Evolutionary conservation across 495 filamentous ascomycete species (phyloP).

Genomic region (Penicillium odoratum): DNA sequence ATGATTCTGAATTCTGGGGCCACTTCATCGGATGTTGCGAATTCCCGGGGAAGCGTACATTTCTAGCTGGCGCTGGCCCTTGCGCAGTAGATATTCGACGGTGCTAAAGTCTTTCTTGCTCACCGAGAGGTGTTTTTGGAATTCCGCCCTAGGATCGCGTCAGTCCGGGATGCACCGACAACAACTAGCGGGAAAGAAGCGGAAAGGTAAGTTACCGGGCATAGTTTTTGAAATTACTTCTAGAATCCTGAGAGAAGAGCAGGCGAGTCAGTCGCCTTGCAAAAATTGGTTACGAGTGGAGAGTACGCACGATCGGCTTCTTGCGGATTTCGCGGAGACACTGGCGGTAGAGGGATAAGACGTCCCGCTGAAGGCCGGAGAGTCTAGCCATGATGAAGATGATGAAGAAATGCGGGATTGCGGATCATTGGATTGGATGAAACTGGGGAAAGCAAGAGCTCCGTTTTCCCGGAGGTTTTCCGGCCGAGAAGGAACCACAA

Average conservation of each 20-base stretch:
- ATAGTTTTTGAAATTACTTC: slow-evolving; percentile 55
- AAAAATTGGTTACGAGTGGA: background rate
- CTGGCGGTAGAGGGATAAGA: slow-evolving; percentile 80
- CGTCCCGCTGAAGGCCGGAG: slow-evolving; percentile 89
- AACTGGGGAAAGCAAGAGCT: slow-evolving; percentile 9
- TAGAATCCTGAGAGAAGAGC: slow-evolving; percentile 40
- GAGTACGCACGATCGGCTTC: slow-evolving; percentile 69
- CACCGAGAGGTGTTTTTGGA: slow-evolving; percentile 65
- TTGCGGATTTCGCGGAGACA: slow-evolving; percentile 78
- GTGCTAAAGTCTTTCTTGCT: slow-evolving; percentile 87
- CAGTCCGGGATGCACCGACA: slow-evolving; percentile 15
- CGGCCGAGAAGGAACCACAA: slow-evolving; percentile 21
- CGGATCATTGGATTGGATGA: slow-evolving; percentile 9
- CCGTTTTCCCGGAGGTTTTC: slow-evolving; percentile 29
- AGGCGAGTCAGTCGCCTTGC: background rate
- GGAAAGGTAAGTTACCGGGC: slow-evolving; percentile 46
- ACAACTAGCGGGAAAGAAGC: slow-evolving; percentile 3
- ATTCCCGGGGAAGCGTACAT: slow-evolving; percentile 80
- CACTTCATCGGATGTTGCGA: slow-evolving; percentile 63
- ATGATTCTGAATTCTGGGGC: background rate
- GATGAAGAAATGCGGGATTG: slow-evolving; percentile 3
- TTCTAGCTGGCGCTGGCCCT: slow-evolving; percentile 82
- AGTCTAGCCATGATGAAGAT: slow-evolving; percentile 47
- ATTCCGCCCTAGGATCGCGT: slow-evolving; percentile 62
- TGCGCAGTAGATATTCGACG: slow-evolving; percentile 85